Evolutionary conservation across 805 yeast genomes (phyloP).

Genomic region (Candida sithepensis): DNA sequence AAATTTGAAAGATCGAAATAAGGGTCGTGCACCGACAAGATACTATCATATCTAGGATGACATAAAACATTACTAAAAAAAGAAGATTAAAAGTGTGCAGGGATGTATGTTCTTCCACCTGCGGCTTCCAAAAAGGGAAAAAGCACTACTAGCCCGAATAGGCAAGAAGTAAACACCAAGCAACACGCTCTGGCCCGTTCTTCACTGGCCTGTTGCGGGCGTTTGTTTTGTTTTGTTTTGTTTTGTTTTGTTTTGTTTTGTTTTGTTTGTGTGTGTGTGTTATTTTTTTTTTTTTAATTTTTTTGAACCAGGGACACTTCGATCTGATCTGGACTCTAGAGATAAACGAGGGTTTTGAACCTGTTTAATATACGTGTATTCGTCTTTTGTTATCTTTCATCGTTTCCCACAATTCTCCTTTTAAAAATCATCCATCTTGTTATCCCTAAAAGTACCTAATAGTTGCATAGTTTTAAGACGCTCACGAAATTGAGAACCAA

Average conservation of each 20-base stretch:
- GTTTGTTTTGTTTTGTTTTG: not conserved
- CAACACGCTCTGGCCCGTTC: not conserved
- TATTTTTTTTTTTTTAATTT: too few species aligned
- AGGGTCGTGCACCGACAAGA: not conserved
- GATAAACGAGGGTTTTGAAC: too few species aligned
- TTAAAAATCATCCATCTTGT: too few species aligned
- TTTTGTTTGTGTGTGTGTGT: not conserved
- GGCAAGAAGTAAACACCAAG: not conserved
- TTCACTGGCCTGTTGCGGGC: not conserved
- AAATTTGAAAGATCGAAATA: not conserved
- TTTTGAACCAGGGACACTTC: not conserved
- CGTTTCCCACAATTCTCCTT: too few species aligned
- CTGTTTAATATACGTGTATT: too few species aligned
- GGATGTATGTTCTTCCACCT: too few species aligned
- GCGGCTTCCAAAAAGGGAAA: not conserved
- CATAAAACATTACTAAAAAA: not conserved
- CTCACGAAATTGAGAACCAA: too few species aligned
- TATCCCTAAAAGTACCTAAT: too few species aligned
- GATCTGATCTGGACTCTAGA: too few species aligned
- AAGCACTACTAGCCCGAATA: not conserved
- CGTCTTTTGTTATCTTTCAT: too few species aligned
- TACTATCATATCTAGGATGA: not conserved
- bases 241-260: too few species aligned
- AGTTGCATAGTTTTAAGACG: too few species aligned
- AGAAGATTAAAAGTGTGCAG: not conserved